Evolutionary conservation across 805 yeast genomes (phyloP), one percentile per base, ranked within the genome.

Genomic region (Ogataea siamensis): DNA sequence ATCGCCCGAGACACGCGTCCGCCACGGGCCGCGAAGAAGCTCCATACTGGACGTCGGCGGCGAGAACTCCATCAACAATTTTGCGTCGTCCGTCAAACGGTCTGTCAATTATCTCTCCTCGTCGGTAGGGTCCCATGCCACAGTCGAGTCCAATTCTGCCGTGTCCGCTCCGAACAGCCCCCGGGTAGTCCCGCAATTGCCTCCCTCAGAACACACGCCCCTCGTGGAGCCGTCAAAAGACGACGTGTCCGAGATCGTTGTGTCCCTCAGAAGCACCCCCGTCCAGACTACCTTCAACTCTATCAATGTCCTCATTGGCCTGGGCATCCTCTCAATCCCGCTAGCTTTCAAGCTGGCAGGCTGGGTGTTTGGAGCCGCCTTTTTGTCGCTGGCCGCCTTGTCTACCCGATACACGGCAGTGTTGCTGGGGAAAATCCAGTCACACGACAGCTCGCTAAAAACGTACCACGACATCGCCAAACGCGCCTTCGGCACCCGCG

Each of bases 201-300:
- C 15, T 11, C 29, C 34, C 18, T n/a, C 20, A 5, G 41, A 38
- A 21, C 28, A 26, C 16, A 32, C 33, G 3, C 37, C 41, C 15
- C 32, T 38, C 28, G 9, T 38, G 3, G 25, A 13, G 7, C 24
- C 33, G 10, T 29, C 37, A 2, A 42, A 40, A 12, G 45, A 34
- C 22, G 47, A 48, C 20, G 35, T 29, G 5, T 21, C 20, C 15
- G 47, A 46, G 5, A 22, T 38, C 3, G 37, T 49, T 7, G 46
- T 49, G 24, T 48, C 62, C 7, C 66, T 65, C 6, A 69, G 61
- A 47, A 75, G 82, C 6, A 85, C 93, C 0, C 78, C 78, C 0
- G 77, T 84, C 1, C 94, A 84, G 55, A 84, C 94, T 0, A 64
- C 82, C 5, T 83, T 84, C 67, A 85, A 85, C 50, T 80, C 89